Percentiles rank a stretch among this genome's conserved stretches.
phyloP scores from a whole-genome alignment of 768 basidiomycete genomes.

The Leccinum variicolor region DNA sequence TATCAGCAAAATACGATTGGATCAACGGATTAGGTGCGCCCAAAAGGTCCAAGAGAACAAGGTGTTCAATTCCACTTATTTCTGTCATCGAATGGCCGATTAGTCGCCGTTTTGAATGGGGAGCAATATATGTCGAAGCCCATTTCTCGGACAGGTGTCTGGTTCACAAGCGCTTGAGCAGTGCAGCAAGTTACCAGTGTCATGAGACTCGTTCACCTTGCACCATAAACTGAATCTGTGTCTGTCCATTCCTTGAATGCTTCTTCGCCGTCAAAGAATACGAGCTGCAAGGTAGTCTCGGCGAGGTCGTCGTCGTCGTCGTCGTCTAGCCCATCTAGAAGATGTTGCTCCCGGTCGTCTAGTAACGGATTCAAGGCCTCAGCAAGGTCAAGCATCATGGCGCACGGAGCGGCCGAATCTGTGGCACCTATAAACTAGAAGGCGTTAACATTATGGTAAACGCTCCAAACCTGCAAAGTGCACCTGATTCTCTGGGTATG shows the following conservation, averaged over 20 bases:
- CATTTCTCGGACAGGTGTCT: conserved; percentile 91
- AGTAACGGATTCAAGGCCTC: conserved; percentile 76
- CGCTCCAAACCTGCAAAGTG: conserved; percentile 11
- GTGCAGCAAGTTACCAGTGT: not conserved
- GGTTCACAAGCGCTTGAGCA: conserved; percentile 1
- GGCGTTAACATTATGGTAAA: conserved; percentile 10
- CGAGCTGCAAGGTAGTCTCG: conserved; percentile 83
- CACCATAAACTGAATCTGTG: conserved; percentile 92
- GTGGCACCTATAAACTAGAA: conserved; percentile 92
- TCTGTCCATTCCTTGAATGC: conserved; percentile 89
- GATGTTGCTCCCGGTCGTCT: conserved; percentile 50
- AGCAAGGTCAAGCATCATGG: conserved; percentile 90
- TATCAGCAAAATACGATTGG: conserved; percentile 79
- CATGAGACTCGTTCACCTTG: conserved; percentile 50
- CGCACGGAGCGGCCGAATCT: conserved; percentile 94
- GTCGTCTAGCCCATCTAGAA: conserved; percentile 55
- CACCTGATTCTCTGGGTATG: conserved; percentile 73
- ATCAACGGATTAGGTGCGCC: conserved; percentile 75
- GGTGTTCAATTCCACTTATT: conserved; percentile 79
- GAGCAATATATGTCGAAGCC: conserved; percentile 63
- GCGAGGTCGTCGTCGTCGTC: conserved; percentile 72
- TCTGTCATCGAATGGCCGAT: conserved; percentile 54
- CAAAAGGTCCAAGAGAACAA: conserved; percentile 90
- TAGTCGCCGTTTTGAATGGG: conserved; percentile 58
- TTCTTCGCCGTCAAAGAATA: conserved; percentile 98